Conservation (phyloP, 2,329 filamentous ascomycete species). For the Bipolaris sorokiniana region DNA sequence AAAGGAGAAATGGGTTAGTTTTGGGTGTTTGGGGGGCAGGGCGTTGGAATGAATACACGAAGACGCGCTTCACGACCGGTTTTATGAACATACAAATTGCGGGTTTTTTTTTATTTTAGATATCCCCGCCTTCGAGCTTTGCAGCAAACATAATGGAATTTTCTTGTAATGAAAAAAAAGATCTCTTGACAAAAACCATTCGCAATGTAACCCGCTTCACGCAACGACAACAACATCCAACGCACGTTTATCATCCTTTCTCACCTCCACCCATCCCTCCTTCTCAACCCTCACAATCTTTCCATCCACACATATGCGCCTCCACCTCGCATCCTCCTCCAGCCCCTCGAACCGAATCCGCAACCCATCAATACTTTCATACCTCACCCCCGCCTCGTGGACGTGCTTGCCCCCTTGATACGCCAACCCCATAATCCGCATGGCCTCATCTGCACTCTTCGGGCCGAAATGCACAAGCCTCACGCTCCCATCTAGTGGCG, state of each 20-base stretch:
- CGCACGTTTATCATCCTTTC: conserved; percentile 53
- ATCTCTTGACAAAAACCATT: background rate
- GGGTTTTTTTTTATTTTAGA: background rate
- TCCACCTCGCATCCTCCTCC: conserved; percentile 75
- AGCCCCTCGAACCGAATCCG: conserved; percentile 63
- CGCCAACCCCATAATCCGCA: conserved; percentile 75
- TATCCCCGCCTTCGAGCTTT: background rate
- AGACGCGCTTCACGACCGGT: background rate
- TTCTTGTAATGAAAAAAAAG: background rate
- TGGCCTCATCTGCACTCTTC: conserved; percentile 67
- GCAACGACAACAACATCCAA: conserved; percentile 48
- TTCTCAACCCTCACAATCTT: conserved; percentile 77
- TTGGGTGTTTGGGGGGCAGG: too few species aligned
- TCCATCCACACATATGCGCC: conserved; percentile 89
- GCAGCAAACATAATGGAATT: conserved; percentile 9
- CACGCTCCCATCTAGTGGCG: conserved; percentile 73
- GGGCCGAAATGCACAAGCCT: conserved; percentile 77
- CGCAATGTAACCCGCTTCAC: too few species aligned
- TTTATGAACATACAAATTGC: background rate
- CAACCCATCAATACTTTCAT: conserved; percentile 72
- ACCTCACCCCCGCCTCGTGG: conserved; percentile 64
- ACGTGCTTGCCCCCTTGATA: conserved; percentile 65
- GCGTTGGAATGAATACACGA: too few species aligned
- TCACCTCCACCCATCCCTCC: conserved; percentile 74
- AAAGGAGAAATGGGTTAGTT: background rate